These are phyloP conservation scores for Zarea fungicola DNA, from an alignment of 2,329 filamentous ascomycete genomes.

Conservation along the genomic window DNA sequence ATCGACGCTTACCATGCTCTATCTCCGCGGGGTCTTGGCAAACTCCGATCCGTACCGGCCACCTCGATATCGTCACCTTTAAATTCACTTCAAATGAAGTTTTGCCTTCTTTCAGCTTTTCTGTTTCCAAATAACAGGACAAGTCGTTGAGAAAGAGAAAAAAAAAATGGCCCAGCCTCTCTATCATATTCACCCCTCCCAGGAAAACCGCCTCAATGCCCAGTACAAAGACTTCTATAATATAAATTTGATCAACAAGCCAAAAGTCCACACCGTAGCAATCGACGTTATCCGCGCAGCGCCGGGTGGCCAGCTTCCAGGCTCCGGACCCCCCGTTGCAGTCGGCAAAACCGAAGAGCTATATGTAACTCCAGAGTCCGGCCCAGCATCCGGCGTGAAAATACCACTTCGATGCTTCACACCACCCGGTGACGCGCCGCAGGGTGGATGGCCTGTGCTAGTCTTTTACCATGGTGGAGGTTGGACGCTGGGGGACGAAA, in stretches of 20 bases:
- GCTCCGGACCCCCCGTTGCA: background rate
- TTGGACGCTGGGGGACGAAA: constrained; percentile 47
- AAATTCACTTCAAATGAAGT: too few species aligned
- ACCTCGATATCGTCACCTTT: too few species aligned
- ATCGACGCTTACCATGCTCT: too few species aligned
- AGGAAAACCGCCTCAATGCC: constrained; percentile 3
- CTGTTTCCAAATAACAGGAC: too few species aligned
- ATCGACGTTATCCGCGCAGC: background rate
- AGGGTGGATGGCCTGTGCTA: constrained; percentile 41
- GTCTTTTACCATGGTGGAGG: constrained; percentile 47
- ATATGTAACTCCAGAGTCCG: constrained; percentile 22
- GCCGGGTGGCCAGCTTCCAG: background rate
- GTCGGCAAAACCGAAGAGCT: constrained; percentile 4
- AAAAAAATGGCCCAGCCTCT: too few species aligned
- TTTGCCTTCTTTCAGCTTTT: too few species aligned
- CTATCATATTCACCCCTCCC: constrained; percentile 15
- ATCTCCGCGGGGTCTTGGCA: too few species aligned
- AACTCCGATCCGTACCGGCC: too few species aligned
- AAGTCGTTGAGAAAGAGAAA: too few species aligned
- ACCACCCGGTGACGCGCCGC: constrained; percentile 31
- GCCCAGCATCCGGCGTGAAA: constrained; percentile 21
- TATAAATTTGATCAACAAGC: background rate
- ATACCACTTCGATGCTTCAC: constrained; percentile 38
- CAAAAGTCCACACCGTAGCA: background rate
- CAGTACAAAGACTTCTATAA: constrained; percentile 6